Conservation (phyloP, 768 basidiomycete species). For the Naematelia aurantialba region DNA sequence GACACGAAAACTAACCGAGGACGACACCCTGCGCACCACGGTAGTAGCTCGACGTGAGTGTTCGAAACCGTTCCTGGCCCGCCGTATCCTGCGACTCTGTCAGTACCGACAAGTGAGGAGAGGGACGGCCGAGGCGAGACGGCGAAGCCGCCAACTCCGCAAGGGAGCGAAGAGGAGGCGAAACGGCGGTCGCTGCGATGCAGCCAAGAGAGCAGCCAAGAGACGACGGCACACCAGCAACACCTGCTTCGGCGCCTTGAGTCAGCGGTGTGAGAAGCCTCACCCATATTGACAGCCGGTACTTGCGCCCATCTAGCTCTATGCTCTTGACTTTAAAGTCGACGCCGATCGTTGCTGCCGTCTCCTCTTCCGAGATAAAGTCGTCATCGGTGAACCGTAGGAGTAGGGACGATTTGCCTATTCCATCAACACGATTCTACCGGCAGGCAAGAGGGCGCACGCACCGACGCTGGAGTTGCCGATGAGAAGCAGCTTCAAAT, state of each 20-base stretch:
- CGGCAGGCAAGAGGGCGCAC: constrained; percentile 46
- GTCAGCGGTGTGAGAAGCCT: constrained; percentile 47
- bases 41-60: constrained; percentile 93
- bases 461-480: constrained; percentile 67
- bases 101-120: no score
- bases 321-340: constrained; percentile 53
- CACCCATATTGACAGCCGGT: constrained; percentile 95
- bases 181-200: no score
- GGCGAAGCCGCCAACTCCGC: no score
- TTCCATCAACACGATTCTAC: not conserved
- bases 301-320: constrained; percentile 45
- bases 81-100: constrained; percentile 84
- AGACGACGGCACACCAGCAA: no score
- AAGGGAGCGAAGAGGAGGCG: no score
- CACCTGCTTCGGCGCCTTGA: no score
- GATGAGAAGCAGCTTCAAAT: constrained; percentile 49
- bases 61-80: constrained; percentile 93
- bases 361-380: constrained; percentile 72
- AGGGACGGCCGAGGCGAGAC: no score
- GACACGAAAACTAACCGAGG: constrained; percentile 46
- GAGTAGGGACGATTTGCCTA: constrained; percentile 62
- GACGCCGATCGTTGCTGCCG: constrained; percentile 51
- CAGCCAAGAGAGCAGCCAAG: no score
- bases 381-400: constrained; percentile 95
- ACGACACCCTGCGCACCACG: constrained; percentile 59